Conservation (phyloP, 2,329 filamentous ascomycete genomes). For the Colletotrichum lentis region DNA sequence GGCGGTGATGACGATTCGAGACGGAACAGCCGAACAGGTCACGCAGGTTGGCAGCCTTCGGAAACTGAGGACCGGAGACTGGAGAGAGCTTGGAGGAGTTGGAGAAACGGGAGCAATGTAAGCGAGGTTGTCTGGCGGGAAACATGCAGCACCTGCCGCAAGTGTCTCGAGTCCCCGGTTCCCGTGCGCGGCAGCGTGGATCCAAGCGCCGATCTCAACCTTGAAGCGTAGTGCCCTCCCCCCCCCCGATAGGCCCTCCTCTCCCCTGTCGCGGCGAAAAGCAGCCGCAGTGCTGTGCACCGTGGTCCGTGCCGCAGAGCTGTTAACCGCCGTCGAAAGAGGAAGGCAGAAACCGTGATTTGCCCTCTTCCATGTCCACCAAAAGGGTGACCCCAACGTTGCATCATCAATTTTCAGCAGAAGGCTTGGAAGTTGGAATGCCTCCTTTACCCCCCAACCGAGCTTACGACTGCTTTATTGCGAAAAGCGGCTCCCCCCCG, state of each 20-base stretch:
- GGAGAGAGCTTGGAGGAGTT: neutral
- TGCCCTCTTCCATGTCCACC: neutral
- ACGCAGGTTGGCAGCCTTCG: neutral
- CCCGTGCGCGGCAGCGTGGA: constrained; percentile 31
- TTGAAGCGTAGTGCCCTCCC: neutral
- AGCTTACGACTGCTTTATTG: constrained; percentile 27
- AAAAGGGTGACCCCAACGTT: neutral
- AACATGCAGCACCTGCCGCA: too few relatives aligned
- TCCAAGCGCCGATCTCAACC: constrained; percentile 35
- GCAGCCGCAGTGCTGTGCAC: too few relatives aligned
- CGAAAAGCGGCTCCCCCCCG: constrained; percentile 5
- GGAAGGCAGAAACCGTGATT: neutral
- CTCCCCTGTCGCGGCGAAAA: neutral
- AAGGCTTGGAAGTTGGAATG: neutral
- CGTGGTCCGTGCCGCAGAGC: too few relatives aligned
- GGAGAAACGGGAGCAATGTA: neutral
- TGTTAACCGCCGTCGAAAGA: too few relatives aligned
- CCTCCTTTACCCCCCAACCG: neutral
- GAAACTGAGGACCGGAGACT: neutral
- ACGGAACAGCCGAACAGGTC: too few relatives aligned
- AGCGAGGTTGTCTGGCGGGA: too few relatives aligned
- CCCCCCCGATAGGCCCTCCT: neutral
- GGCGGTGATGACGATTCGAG: neutral
- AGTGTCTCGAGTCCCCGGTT: too few relatives aligned
- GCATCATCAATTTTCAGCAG: neutral